phyloP scores from a whole-genome alignment of 129 eudicot species.

The Heracleum sosnowskyi region DNA sequence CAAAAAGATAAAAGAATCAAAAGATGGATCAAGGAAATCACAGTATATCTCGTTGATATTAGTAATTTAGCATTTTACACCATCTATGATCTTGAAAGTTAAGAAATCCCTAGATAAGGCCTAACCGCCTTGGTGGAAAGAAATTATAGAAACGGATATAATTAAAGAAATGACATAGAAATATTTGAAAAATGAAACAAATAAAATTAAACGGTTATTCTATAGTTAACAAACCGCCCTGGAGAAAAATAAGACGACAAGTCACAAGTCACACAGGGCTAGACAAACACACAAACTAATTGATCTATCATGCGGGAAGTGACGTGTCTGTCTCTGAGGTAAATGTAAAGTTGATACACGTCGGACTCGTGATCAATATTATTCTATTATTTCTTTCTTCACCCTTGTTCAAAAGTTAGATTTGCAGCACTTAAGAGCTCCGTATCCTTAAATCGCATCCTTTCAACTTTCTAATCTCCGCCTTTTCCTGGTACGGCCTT shows the following conservation, averaged over 20 bases:
- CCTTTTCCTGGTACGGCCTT: not conserved
- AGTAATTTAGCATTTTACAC: too few species aligned
- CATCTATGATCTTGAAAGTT: not conserved
- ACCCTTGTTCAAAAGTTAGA: not conserved
- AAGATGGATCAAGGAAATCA: too few species aligned
- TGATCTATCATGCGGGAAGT: not conserved
- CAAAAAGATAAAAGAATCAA: too few species aligned
- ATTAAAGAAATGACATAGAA: not conserved
- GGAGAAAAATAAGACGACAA: too few species aligned
- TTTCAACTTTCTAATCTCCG: not conserved
- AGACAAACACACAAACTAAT: too few species aligned
- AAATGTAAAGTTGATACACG: not conserved
- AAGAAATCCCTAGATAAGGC: not conserved
- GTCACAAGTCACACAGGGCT: too few species aligned
- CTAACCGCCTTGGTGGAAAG: too few species aligned
- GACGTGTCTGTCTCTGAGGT: not conserved
- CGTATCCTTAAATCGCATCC: not conserved
- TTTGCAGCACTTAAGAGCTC: not conserved
- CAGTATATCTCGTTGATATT: too few species aligned
- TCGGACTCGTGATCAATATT: not conserved
- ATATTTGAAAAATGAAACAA: not conserved
- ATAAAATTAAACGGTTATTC: not conserved
- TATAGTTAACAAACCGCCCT: too few species aligned
- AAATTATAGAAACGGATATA: too few species aligned
- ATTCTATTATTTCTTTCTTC: not conserved